These are phyloP conservation scores for Sarcodon sp. DNA, from an alignment of 768 basidiomycete genomes.

Conservation along the genomic window DNA sequence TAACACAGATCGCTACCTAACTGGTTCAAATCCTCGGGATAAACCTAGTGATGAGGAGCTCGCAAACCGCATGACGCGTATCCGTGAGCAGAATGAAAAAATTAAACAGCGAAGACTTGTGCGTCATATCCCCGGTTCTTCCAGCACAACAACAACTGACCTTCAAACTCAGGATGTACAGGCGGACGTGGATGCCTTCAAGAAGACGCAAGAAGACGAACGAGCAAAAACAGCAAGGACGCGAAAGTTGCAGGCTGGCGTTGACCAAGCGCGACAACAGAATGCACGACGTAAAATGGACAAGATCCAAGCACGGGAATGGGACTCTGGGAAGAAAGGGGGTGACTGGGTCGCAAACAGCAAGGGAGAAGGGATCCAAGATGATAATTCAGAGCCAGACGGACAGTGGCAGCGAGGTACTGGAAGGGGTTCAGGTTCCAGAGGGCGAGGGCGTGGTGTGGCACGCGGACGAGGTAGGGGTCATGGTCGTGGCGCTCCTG, in stretches of 20 bases:
- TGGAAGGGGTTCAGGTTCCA: too few relatives aligned
- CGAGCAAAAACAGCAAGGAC: slow-evolving; percentile 40
- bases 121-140: slow-evolving; percentile 11
- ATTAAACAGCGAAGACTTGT: slow-evolving; percentile 61
- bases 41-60: slow-evolving; percentile 60
- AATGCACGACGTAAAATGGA: slow-evolving; percentile 75
- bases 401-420: too few relatives aligned
- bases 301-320: slow-evolving; percentile 67
- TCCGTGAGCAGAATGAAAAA: slow-evolving; percentile 62
- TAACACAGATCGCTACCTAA: slow-evolving; percentile 76
- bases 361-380: background rate
- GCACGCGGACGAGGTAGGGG: slow-evolving; percentile 7
- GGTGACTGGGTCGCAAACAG: slow-evolving; percentile 5
- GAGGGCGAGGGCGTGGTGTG: background rate
- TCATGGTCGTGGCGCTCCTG: slow-evolving; percentile 11
- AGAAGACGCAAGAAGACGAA: slow-evolving; percentile 53
- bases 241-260: slow-evolving; percentile 54
- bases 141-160: background rate
- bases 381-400: too few relatives aligned
- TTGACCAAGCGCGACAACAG: slow-evolving; percentile 63
- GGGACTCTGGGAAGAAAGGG: slow-evolving; percentile 64
- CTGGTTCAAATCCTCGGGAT: slow-evolving; percentile 33
- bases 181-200: slow-evolving; percentile 73
- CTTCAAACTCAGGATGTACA: slow-evolving; percentile 46
- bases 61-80: slow-evolving; percentile 53